phyloP scores from a whole-genome alignment of 345 rosid species.

The Eucalyptus erythrocorys region DNA sequence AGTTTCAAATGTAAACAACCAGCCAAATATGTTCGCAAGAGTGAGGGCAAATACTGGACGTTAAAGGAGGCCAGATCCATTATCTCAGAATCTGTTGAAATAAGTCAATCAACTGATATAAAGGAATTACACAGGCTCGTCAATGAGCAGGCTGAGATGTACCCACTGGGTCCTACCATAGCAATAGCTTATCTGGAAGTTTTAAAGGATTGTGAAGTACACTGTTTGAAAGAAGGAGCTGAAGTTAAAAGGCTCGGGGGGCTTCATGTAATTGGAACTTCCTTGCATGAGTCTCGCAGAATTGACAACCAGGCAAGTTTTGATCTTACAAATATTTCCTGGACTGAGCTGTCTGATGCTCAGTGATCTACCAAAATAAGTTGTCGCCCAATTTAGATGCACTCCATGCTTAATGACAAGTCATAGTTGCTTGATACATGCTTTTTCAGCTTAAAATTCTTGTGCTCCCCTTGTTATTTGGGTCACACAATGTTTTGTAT shows the following conservation, averaged over 20 bases:
- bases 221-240: conserved; percentile 72
- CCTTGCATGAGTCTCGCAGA: conserved; percentile 93
- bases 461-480: background rate
- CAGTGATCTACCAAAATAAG: background rate
- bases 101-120: conserved; percentile 60
- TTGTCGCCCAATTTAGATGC: background rate
- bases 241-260: conserved; percentile 96
- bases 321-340: background rate
- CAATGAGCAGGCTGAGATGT: conserved; percentile 76
- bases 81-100: conserved; percentile 66
- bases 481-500: background rate
- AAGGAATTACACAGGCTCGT: conserved; percentile 55
- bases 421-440: background rate
- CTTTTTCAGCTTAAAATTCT: background rate
- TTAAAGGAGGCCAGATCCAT: conserved; percentile 59
- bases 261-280: conserved; percentile 93
- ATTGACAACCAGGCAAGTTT: conserved; percentile 84
- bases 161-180: conserved; percentile 86
- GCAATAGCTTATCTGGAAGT: conserved; percentile 81
- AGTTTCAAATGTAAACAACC: background rate
- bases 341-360: background rate
- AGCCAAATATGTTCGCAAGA: conserved; percentile 91
- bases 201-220: conserved; percentile 80
- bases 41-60: conserved; percentile 80
- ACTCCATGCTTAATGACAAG: background rate